Conservation (phyloP, 768 basidiomycete genomes). For the Panus rudis region DNA sequence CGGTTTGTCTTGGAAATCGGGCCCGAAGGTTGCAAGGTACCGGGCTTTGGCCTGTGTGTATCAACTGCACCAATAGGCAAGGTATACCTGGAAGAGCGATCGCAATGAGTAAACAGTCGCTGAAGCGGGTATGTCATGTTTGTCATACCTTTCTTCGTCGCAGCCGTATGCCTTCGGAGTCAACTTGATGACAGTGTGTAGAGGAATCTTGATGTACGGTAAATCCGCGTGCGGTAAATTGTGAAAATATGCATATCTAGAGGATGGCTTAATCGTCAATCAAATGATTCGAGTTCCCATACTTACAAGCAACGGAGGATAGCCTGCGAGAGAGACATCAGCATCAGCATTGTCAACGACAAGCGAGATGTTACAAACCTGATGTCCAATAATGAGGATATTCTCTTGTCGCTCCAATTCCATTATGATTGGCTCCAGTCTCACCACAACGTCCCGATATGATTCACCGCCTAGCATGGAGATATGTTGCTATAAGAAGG, state of each 20-base stretch:
- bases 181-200: conserved; percentile 97
- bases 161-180: conserved; percentile 98
- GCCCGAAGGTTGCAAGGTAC: conserved; percentile 12
- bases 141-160: conserved; percentile 80
- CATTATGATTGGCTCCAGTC: conserved; percentile 98
- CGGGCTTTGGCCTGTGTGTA: conserved; percentile 72
- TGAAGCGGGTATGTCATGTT: neutral
- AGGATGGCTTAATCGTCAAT: conserved; percentile 1
- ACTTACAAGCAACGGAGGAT: conserved; percentile 74
- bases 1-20: conserved; percentile 15
- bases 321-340: conserved; percentile 35
- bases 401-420: conserved; percentile 98
- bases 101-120: neutral
- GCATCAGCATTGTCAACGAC: neutral
- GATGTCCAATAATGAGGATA: conserved; percentile 94
- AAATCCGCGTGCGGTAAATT: conserved; percentile 87
- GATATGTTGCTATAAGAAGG: neutral
- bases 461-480: conserved; percentile 68
- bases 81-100: conserved; percentile 58
- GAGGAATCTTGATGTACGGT: conserved; percentile 95
- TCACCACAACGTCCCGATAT: conserved; percentile 92
- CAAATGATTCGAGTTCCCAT: no score
- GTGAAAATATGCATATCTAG: conserved; percentile 95
- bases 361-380: conserved; percentile 27
- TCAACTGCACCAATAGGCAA: conserved; percentile 91